Percentiles rank a stretch among this genome's conserved stretches.
Evolutionary conservation across 2,329 filamentous ascomycete species (phyloP).

Genomic region (Sporothrix variecibatus): DNA sequence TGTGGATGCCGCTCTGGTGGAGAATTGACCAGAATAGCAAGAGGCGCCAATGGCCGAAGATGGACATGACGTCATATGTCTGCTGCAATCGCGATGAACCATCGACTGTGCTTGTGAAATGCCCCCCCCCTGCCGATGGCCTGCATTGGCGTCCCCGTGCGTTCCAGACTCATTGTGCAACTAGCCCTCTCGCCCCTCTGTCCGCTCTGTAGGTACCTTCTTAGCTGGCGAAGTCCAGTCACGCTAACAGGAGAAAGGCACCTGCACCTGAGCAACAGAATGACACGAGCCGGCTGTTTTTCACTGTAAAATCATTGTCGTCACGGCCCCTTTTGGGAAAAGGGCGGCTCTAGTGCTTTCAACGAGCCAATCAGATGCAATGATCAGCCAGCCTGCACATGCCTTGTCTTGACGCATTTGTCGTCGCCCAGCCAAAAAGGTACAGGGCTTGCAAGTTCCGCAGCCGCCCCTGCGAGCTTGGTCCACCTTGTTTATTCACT

Average conservation of each 20-base stretch:
- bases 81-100: background rate
- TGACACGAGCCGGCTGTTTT: background rate
- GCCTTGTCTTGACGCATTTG: background rate
- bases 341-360: too few relatives aligned
- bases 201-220: background rate
- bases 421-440: background rate
- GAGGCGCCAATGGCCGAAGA: background rate
- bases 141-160: background rate
- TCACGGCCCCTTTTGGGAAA: background rate
- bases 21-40: background rate
- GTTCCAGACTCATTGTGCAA: background rate
- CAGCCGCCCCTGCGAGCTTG: background rate
- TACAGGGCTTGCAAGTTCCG: background rate
- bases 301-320: slow-evolving; percentile 5
- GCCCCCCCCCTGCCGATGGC: background rate
- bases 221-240: background rate
- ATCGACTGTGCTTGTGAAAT: background rate
- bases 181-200: background rate
- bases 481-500: background rate
- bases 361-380: background rate
- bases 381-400: background rate
- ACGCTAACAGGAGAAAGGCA: background rate
- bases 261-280: background rate
- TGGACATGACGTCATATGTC: slow-evolving; percentile 4
- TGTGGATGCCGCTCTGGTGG: background rate